phyloP scores from a whole-genome alignment of 768 basidiomycete species.

The Mycena metata region DNA sequence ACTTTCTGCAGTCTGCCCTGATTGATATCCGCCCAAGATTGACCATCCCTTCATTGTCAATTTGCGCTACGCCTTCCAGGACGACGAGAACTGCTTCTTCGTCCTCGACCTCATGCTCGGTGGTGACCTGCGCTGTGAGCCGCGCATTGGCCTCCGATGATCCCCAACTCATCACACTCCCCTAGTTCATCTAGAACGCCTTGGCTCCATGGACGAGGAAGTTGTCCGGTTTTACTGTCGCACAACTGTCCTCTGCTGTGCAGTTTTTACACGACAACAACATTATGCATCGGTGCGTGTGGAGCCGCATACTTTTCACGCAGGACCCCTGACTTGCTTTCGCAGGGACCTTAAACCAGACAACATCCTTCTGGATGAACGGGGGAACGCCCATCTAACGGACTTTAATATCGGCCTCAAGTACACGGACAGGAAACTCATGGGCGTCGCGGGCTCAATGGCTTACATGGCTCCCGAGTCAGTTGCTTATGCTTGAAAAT shows the following conservation, averaged over 20 bases:
- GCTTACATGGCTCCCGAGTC: conserved; percentile 97
- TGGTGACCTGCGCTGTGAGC: conserved; percentile 92
- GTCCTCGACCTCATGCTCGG: conserved; percentile 98
- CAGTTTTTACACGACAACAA: conserved; percentile 92
- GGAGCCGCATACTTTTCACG: conserved; percentile 37
- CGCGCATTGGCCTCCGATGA: conserved; percentile 16
- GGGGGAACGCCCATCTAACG: conserved; percentile 95
- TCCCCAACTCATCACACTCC: conserved; percentile 29
- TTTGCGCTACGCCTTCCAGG: conserved; percentile 95
- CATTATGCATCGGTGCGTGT: conserved; percentile 93
- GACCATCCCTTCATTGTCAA: conserved; percentile 97
- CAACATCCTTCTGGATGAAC: conserved; percentile 96
- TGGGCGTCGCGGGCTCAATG: conserved; percentile 97
- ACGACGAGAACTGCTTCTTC: conserved; percentile 99
- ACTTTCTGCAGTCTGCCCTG: conserved; percentile 36
- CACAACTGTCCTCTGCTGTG: conserved; percentile 89
- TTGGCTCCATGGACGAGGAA: conserved; percentile 81
- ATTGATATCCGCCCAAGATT: conserved; percentile 63
- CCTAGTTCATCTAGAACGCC: conserved; percentile 89
- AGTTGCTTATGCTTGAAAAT: conserved; percentile 33
- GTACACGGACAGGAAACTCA: conserved; percentile 88
- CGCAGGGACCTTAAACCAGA: conserved; percentile 95
- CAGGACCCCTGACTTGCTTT: conserved; percentile 27
- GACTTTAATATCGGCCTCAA: conserved; percentile 99
- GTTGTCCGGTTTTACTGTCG: conserved; percentile 90